Evolutionary conservation across 2,329 filamentous ascomycete genomes (phyloP).

Genomic region (Huntiella moniliformis): DNA sequence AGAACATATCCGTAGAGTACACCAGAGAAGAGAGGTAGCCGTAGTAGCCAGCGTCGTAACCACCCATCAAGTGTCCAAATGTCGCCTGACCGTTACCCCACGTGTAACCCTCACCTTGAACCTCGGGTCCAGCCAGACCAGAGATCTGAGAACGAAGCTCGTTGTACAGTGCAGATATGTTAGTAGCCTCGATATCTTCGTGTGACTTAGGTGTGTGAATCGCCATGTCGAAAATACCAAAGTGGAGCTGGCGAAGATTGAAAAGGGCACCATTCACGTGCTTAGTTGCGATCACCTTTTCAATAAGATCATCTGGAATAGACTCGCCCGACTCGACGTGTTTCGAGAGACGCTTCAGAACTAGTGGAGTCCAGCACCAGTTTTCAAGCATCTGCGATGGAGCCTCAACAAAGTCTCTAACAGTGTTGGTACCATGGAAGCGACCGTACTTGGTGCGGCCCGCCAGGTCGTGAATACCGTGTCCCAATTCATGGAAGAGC

Average conservation of each 20-base stretch:
- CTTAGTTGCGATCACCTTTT: slow-evolving; percentile 57
- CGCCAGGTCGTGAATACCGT: slow-evolving; percentile 52
- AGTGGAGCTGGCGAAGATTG: slow-evolving; percentile 61
- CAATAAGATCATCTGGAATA: slow-evolving; percentile 57
- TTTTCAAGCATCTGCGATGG: slow-evolving; percentile 59
- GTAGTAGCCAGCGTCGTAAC: slow-evolving; percentile 76
- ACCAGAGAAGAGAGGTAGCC: slow-evolving; percentile 57
- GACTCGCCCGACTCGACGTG: slow-evolving; percentile 53
- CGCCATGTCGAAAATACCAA: slow-evolving; percentile 70
- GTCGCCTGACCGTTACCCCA: slow-evolving; percentile 67
- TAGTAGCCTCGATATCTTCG: slow-evolving; percentile 44
- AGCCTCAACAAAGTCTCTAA: slow-evolving; percentile 52
- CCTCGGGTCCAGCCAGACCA: slow-evolving; percentile 57
- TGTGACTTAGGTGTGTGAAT: slow-evolving; percentile 55
- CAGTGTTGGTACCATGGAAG: slow-evolving; percentile 48
- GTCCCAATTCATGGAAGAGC: slow-evolving; percentile 60
- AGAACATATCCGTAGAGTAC: slow-evolving; percentile 75
- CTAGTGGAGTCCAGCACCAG: slow-evolving; percentile 53
- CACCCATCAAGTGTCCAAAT: slow-evolving; percentile 67
- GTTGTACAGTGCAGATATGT: slow-evolving; percentile 53
- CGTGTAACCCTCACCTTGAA: slow-evolving; percentile 21
- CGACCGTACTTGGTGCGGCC: slow-evolving; percentile 42
- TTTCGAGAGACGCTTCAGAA: slow-evolving; percentile 46
- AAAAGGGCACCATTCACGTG: slow-evolving; percentile 66
- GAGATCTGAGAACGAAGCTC: slow-evolving; percentile 50